Conservation (phyloP, 495 filamentous ascomycete species). For the Aspergillus biplanus region DNA sequence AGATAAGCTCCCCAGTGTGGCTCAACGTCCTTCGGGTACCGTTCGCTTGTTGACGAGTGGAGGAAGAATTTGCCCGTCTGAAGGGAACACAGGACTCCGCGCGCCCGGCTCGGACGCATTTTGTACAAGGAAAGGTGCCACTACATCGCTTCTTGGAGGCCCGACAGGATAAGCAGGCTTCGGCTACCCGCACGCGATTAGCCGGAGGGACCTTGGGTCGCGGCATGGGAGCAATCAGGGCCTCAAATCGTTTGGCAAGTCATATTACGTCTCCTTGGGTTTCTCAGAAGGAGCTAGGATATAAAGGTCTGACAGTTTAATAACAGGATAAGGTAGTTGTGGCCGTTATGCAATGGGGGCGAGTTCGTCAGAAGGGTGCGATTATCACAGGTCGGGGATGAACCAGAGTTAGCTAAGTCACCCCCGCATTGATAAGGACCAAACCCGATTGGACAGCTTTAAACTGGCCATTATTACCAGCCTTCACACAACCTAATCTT, state of each 20-base stretch:
- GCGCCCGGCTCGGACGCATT: slow-evolving; percentile 38
- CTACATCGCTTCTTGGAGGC: slow-evolving; percentile 47
- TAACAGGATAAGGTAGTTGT: slow-evolving; percentile 1
- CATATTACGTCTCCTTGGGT: not conserved
- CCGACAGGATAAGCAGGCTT: slow-evolving; percentile 42
- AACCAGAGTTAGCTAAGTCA: not conserved
- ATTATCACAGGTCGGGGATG: not conserved
- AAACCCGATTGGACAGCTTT: not conserved
- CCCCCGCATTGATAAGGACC: slow-evolving; percentile 15
- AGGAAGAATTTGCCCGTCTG: slow-evolving; percentile 3
- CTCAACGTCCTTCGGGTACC: not conserved
- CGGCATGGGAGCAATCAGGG: slow-evolving; percentile 31
- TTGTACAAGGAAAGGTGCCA: slow-evolving; percentile 43
- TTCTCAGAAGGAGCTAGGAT: not conserved
- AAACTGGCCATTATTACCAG: too few relatives aligned
- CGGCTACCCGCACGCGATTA: slow-evolving; percentile 40
- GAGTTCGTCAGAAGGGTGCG: not conserved
- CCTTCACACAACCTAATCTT: too few relatives aligned
- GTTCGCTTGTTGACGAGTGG: slow-evolving; percentile 1
- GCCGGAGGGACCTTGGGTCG: slow-evolving; percentile 43
- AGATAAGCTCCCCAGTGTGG: not conserved
- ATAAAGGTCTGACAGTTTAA: not conserved
- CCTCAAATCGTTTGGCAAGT: not conserved
- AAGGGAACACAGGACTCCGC: slow-evolving; percentile 38
- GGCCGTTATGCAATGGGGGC: not conserved